Conservation (phyloP, 352 stramenopile genomes). For the Pythium guiyangense region DNA sequence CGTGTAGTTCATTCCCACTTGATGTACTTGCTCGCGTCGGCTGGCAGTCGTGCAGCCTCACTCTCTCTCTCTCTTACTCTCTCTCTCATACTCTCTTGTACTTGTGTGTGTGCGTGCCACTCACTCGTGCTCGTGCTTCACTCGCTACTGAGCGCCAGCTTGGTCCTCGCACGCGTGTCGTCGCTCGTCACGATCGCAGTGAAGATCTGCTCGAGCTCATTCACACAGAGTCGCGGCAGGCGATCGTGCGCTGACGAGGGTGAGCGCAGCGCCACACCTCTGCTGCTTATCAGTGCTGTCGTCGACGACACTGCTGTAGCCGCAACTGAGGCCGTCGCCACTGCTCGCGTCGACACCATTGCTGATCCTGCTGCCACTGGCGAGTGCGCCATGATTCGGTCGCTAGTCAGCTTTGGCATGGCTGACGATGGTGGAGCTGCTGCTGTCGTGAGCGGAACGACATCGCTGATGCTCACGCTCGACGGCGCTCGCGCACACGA, state of each 20-base stretch:
- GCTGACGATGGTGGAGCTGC: not conserved
- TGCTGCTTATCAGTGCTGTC: not conserved
- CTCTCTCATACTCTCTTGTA: no score
- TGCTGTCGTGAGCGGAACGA: not conserved
- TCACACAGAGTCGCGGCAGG: constrained; percentile 3
- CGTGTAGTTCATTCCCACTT: no score
- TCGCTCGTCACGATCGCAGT: constrained; percentile 10
- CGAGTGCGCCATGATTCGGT: not conserved
- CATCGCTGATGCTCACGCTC: not conserved
- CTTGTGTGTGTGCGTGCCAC: no score
- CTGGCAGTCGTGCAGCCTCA: no score
- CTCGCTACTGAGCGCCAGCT: constrained; percentile 4
- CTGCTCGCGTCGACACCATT: not conserved
- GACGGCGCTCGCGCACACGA: not conserved
- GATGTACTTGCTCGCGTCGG: no score
- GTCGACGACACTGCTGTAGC: not conserved
- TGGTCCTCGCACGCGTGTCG: not conserved
- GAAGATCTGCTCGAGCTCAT: constrained; percentile 15
- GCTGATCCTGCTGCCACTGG: not conserved
- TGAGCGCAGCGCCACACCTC: not conserved
- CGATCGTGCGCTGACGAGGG: not conserved
- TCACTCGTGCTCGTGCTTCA: no score
- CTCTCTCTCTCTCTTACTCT: no score
- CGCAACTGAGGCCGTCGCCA: no score
- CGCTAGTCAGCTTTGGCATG: not conserved